Conservation (phyloP, 2,329 filamentous ascomycete species). For the Claviceps citrina region DNA sequence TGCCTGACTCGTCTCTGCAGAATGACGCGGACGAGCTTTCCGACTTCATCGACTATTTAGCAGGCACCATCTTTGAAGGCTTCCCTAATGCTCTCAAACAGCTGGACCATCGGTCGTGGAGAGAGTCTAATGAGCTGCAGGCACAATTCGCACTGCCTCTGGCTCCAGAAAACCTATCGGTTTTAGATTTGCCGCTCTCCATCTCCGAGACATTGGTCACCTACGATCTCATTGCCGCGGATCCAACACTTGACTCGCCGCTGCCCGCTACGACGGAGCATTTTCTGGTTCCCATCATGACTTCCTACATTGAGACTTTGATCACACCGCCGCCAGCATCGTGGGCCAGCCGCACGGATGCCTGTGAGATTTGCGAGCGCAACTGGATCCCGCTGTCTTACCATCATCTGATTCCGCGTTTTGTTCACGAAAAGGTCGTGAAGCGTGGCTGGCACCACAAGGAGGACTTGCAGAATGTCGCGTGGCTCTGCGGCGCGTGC, state of each 20-base stretch:
- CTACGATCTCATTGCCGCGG: slow-evolving; percentile 45
- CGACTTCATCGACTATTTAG: slow-evolving; percentile 72
- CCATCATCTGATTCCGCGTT: slow-evolving; percentile 72
- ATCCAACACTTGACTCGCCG: slow-evolving; percentile 17
- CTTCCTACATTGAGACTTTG: slow-evolving; percentile 42
- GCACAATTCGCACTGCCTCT: slow-evolving; percentile 42
- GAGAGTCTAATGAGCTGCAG: slow-evolving; percentile 28
- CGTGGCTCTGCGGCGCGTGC: slow-evolving; percentile 74
- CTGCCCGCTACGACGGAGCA: slow-evolving; percentile 26
- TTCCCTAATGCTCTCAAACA: slow-evolving; percentile 47
- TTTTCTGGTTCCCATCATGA: slow-evolving; percentile 49
- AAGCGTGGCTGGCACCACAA: slow-evolving; percentile 67
- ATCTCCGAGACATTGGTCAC: slow-evolving; percentile 51
- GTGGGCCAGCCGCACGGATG: slow-evolving; percentile 35
- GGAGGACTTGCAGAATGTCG: slow-evolving; percentile 63
- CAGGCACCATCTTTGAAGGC: slow-evolving; percentile 48
- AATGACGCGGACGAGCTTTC: slow-evolving; percentile 49
- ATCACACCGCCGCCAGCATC: slow-evolving; percentile 50
- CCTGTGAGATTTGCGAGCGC: slow-evolving; percentile 63
- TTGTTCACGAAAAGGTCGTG: slow-evolving; percentile 58
- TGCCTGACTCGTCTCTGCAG: neutral
- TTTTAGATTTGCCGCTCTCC: slow-evolving; percentile 35
- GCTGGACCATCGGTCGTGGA: slow-evolving; percentile 43
- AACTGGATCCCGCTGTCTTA: slow-evolving; percentile 66
- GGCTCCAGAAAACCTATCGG: slow-evolving; percentile 34